Evolutionary conservation across 2,329 filamentous ascomycete genomes (phyloP).

Genomic region (Botrytis porri): DNA sequence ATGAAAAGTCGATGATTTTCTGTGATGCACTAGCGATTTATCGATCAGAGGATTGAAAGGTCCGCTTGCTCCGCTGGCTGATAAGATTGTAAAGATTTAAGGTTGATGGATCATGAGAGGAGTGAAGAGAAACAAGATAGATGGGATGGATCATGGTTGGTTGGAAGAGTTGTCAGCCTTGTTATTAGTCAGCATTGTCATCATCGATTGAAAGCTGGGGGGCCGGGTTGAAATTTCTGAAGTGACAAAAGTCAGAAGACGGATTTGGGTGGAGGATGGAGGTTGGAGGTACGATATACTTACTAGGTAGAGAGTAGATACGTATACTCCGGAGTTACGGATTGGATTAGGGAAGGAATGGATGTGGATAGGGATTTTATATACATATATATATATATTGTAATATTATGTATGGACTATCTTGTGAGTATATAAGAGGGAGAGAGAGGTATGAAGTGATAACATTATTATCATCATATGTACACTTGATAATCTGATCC

Average conservation of each 20-base stretch:
- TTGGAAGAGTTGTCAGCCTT: neutral
- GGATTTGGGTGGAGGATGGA: neutral
- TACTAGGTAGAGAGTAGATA: no score
- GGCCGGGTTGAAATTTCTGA: neutral
- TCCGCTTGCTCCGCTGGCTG: no score
- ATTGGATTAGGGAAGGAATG: neutral
- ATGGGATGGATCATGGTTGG: neutral
- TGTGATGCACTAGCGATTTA: neutral
- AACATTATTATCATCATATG: no score
- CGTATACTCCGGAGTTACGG: neutral
- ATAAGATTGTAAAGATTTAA: neutral
- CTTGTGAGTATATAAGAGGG: neutral
- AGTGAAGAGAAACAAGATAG: no score
- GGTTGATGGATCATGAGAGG: neutral
- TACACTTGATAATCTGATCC: neutral
- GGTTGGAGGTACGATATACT: no score
- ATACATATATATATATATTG: no score
- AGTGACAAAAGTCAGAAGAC: neutral
- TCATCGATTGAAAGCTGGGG: neutral
- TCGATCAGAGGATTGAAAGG: neutral
- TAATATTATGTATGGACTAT: no score
- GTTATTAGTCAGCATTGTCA: conserved; percentile 3
- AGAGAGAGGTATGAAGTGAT: neutral
- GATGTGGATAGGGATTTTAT: no score
- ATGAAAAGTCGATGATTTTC: neutral